These are phyloP conservation scores for Colletotrichum trifolii DNA, from an alignment of 2,329 filamentous ascomycete genomes.

Conservation along the genomic window DNA sequence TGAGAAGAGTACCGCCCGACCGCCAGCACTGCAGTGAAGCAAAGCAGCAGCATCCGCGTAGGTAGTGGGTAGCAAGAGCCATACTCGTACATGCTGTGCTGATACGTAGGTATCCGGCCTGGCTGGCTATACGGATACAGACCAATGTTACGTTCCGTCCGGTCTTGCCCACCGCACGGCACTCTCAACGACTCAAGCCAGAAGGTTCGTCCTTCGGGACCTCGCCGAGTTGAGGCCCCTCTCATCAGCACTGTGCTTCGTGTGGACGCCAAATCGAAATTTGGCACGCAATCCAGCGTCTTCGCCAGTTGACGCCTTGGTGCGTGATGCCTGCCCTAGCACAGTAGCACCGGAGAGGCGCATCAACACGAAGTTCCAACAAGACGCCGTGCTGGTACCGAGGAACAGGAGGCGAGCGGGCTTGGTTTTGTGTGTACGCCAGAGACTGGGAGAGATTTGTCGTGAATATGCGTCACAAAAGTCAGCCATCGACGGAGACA, in stretches of 20 bases:
- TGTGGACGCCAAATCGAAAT: no score
- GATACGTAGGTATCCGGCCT: not conserved
- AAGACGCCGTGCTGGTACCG: not conserved
- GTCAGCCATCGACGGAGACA: no score
- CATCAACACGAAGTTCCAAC: constrained; percentile 5
- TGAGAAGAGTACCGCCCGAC: constrained; percentile 10
- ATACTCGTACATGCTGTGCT: not conserved
- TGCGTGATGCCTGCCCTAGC: not conserved
- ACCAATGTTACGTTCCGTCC: no score
- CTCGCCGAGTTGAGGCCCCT: constrained; percentile 16
- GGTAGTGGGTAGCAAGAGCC: not conserved
- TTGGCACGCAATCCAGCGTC: no score
- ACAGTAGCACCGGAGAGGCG: constrained; percentile 19
- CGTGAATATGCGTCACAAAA: no score
- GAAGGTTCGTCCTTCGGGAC: constrained; percentile 6
- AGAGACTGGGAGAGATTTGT: no score
- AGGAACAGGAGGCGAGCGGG: not conserved
- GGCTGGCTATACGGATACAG: no score
- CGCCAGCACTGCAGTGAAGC: constrained; percentile 20
- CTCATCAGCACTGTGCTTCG: no score
- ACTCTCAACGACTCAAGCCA: not conserved
- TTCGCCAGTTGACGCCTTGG: no score
- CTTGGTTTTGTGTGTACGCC: no score
- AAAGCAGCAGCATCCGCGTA: not conserved
- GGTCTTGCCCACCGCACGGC: not conserved